Evolutionary conservation across 208 protist genomes (phyloP), one percentile per base, ranked within the genome.

Genomic region (Trypanosoma mega): DNA sequence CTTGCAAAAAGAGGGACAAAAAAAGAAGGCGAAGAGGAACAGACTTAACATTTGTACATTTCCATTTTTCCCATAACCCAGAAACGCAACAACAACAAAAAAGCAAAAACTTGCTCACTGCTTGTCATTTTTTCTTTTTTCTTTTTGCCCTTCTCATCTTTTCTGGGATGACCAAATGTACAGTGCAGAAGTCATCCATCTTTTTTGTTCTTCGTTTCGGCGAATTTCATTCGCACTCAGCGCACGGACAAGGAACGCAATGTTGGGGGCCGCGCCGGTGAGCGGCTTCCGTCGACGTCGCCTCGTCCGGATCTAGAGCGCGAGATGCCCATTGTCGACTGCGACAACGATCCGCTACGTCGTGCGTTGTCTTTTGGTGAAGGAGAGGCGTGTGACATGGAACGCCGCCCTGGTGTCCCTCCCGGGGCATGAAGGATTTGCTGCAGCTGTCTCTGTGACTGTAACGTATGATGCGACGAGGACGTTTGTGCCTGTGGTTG

Each of bases 211-310:
- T n/a, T n/a, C n/a, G n/a, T n/a, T n/a, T n/a, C n/a, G n/a, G n/a
- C n/a, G n/a, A n/a, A 39, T 39, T 12, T 12, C 8, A 6, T 12
- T 6, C 34, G 6, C 45, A n/a, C 8, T 50, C 37, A 72, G 27
- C 27, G 45, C 30, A 18, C 52, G 6, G 70, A 63, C 3, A 33
- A 1, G 2, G 62, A 57, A 7, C 76, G 68, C 31, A 89, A 55
- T 20, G 70, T 64, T 1, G 82, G 82, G 7, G 76, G 83, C 26
- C 79, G 58, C 8, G 76, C 66, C 5, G 83, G 79, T 0, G 77
- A 80, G 11, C 56, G 46, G 54, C 68, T 85, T 9, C 83, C 83
- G 46, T 90, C 79, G 12, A 90, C 64, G 6, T 65, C 69, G 0
- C 76, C 72, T 7, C 64, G 54, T 6, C 36, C 52, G 0, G 49